These are phyloP conservation scores for Jimgerdemannia lactiflua DNA, from an alignment of 192 early-diverging fungal species.

Conservation along the genomic window DNA sequence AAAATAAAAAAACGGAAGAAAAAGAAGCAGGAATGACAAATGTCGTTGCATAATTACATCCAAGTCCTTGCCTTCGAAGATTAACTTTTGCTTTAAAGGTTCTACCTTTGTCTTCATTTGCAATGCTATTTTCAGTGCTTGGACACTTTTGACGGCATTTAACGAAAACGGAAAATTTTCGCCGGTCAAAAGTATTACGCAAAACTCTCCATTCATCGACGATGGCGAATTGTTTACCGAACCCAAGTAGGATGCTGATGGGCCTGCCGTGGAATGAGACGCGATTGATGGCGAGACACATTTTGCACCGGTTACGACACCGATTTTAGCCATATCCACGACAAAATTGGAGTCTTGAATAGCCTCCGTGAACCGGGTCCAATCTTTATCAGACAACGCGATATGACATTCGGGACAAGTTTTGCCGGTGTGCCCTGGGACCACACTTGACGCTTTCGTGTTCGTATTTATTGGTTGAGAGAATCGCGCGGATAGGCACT, in stretches of 20 bases:
- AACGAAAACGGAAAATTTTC: not conserved
- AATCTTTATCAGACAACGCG: not conserved
- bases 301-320: not conserved
- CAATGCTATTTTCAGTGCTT: not conserved
- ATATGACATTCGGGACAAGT: not conserved
- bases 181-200: slow-evolving; percentile 11
- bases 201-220: slow-evolving; percentile 3
- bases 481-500: too few relatives aligned
- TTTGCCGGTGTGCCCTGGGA: too few relatives aligned
- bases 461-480: too few relatives aligned
- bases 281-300: not conserved
- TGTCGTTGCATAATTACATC: not conserved
- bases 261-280: not conserved
- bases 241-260: not conserved
- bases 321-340: not conserved
- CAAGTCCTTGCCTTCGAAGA: slow-evolving; percentile 13
- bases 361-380: not conserved
- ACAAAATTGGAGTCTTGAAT: not conserved
- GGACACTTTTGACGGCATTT: not conserved
- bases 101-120: slow-evolving; percentile 1
- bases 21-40: too few relatives aligned
- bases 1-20: too few relatives aligned
- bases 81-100: slow-evolving; percentile 17
- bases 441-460: too few relatives aligned
- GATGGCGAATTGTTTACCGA: not conserved